Base-by-base conservation (phyloP, 345 rosid species). In the Toxicodendron radicans region DNA sequence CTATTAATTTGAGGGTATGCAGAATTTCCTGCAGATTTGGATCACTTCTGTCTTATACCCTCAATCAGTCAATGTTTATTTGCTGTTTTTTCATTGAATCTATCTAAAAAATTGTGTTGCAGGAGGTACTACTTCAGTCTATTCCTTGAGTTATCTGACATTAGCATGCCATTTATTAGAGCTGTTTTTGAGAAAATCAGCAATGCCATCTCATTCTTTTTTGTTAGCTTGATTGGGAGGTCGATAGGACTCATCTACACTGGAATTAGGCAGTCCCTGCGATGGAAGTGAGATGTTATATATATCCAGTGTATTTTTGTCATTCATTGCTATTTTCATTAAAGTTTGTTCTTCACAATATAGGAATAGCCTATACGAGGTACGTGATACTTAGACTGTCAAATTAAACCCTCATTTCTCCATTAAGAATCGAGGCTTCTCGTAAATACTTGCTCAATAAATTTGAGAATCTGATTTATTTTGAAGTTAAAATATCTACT, bases 51-150 rank as follows among this genome's bases (percentile, higher is more conserved):
- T 51, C 1, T 51, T 60, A 30, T 2, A 3, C 4, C 6, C 7
- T 11, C 1, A 8, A n/a, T 63, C 5, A 6, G 20, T 64, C 18
- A 30, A 10, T 14, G 8, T 35, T 65, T 70, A 33, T 43, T 56
- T 63, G 74, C 33, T 51, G 33, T 30, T 60, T 59, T 70, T 49
- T 76, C 51, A 33, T 69, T 72, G 23, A 84, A 58, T 59, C 14
- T 48, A 27, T 23, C 66, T 33, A 41, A 54, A 46, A 12, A 16
- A 43, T 59, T 64, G 12, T 62, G 57, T 71, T 78, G 77, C 89
- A 92, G 99, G 98, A 87, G 92, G 79, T 92, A 91, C 80, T 91
- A 87, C 89, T 89, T 87, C 86, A 90, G 97, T 79, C 79, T 95
- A 64, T 90, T 87, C 83, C 90, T 92, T 0, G 98, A 92, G 88